Evolutionary conservation across 768 basidiomycete species (phyloP).

Genomic region (Amanita subjunquillea): DNA sequence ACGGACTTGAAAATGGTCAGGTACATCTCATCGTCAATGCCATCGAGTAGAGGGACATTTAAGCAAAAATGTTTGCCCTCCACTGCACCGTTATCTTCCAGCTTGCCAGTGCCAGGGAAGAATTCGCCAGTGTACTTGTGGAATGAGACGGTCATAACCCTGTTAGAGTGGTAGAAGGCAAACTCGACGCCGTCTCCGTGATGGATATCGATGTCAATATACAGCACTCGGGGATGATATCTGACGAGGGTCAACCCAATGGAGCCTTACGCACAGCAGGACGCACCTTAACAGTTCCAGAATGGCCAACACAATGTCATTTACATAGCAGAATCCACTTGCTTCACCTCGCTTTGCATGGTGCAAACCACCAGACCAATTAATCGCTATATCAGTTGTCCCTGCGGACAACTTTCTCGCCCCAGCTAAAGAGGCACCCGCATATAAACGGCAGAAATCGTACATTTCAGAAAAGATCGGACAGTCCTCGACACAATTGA

Average conservation of each 20-base stretch:
- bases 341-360: conserved; percentile 98
- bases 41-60: conserved; percentile 92
- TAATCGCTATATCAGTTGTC: conserved; percentile 92
- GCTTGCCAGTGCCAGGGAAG: conserved; percentile 94
- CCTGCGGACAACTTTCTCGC: conserved; percentile 82
- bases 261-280: neutral
- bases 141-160: conserved; percentile 98
- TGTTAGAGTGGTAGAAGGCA: conserved; percentile 94
- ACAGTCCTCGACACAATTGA: conserved; percentile 96
- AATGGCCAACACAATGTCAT: conserved; percentile 93
- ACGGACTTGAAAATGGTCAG: conserved; percentile 92
- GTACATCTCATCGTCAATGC: conserved; percentile 97
- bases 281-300: conserved; percentile 78
- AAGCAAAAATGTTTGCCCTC: conserved; percentile 90
- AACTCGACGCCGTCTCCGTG: conserved; percentile 98
- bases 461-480: conserved; percentile 94
- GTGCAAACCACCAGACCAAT: conserved; percentile 98
- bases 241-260: conserved; percentile 26
- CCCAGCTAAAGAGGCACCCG: conserved; percentile 85
- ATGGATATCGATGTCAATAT: conserved; percentile 99
- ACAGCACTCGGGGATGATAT: conserved; percentile 87
- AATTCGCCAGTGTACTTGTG: conserved; percentile 99
- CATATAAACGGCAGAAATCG: conserved; percentile 89
- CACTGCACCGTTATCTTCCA: conserved; percentile 86
- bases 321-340: conserved; percentile 97